Evolutionary conservation across 2,329 filamentous ascomycete genomes (phyloP).

Genomic region (Cladobotryum mycophilum): DNA sequence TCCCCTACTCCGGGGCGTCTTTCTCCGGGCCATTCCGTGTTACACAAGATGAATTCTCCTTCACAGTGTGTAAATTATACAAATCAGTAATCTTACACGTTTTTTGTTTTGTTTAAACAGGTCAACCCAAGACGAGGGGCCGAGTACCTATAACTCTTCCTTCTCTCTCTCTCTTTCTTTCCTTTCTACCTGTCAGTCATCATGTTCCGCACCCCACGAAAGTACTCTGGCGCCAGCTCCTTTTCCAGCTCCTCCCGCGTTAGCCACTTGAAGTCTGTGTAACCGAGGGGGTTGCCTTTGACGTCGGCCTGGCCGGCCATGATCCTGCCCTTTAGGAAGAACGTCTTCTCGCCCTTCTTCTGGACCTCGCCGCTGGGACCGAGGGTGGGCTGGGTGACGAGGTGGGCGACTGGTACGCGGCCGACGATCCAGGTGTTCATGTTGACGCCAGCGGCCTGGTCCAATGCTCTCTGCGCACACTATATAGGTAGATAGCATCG

Average conservation of each 20-base stretch:
- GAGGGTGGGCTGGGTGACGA: constrained; percentile 50
- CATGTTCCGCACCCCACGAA: constrained; percentile 71
- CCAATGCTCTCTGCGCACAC: constrained; percentile 75
- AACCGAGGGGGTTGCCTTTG: constrained; percentile 60
- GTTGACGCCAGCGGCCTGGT: constrained; percentile 75
- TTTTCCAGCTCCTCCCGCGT: constrained; percentile 78
- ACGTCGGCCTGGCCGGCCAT: constrained; percentile 94
- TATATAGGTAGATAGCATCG: constrained; percentile 34
- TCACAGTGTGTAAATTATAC: constrained; percentile 6
- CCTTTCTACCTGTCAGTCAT: constrained; percentile 62
- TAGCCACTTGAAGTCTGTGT: constrained; percentile 86
- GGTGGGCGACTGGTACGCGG: constrained; percentile 79
- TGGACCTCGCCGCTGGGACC: constrained; percentile 36
- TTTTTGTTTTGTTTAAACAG: no score
- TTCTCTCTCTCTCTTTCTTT: background rate
- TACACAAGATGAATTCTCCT: background rate
- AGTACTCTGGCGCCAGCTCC: constrained; percentile 63
- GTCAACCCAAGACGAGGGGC: no score
- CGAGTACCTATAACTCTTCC: background rate
- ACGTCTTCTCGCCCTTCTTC: constrained; percentile 68
- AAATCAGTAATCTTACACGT: constrained; percentile 5
- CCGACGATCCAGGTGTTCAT: constrained; percentile 99
- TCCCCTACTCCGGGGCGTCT: no score
- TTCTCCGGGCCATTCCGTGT: background rate
- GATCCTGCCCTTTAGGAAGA: constrained; percentile 94